Percentiles rank a stretch among this genome's conserved stretches.
These are phyloP conservation scores for Bipolaris zeicola DNA, from an alignment of 2,329 filamentous ascomycete species.

Conservation along the genomic window DNA sequence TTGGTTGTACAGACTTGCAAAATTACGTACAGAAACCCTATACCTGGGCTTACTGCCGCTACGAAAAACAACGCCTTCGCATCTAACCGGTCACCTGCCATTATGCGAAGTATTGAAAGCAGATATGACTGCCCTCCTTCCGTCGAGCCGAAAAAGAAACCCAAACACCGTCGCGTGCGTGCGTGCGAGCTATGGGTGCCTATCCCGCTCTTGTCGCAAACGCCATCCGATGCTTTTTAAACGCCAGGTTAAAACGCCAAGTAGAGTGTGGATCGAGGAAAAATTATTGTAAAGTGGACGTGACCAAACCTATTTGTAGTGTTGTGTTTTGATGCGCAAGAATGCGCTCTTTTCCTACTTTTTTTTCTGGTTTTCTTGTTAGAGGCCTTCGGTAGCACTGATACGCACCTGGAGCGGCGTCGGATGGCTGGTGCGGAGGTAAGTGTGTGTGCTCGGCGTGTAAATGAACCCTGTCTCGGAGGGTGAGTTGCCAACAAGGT, in stretches of 20 bases:
- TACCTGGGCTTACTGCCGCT: not conserved
- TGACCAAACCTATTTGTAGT: conserved; percentile 22
- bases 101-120: not conserved
- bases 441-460: not conserved
- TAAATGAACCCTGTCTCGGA: not conserved
- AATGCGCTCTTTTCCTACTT: conserved; percentile 30
- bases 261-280: not conserved
- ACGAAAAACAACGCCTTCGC: not conserved
- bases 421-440: conserved; percentile 13
- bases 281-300: conserved; percentile 9
- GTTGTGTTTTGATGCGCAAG: conserved; percentile 12
- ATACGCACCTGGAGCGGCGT: conserved; percentile 24
- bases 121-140: conserved; percentile 1
- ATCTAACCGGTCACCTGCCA: not conserved
- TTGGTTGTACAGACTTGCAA: conserved; percentile 21
- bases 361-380: conserved; percentile 36
- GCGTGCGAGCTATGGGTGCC: conserved; percentile 1
- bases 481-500: conserved; percentile 13
- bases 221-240: conserved; percentile 17
- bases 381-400: conserved; percentile 18
- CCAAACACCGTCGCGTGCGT: conserved; percentile 7
- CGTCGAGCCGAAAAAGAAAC: not conserved
- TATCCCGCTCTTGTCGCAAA: conserved; percentile 7
- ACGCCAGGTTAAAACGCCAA: conserved; percentile 14
- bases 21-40: conserved; percentile 28